Evolutionary conservation across 345 rosid species (phyloP), one percentile per base, ranked within the genome.

Genomic region (Xanthoceras sorbifolium): DNA sequence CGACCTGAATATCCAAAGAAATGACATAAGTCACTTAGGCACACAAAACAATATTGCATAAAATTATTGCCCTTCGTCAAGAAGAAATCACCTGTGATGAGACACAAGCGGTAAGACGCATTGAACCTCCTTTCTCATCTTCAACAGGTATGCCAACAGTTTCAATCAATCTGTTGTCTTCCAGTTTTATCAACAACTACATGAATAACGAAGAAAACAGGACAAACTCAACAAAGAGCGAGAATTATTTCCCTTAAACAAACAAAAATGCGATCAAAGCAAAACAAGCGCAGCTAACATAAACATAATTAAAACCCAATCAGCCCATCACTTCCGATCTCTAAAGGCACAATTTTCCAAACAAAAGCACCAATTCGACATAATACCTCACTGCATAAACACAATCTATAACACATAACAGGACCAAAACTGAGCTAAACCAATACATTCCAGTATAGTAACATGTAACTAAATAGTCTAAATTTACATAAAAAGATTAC

Each of bases 141-240:
- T 82, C 85, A 67, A 92, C 93, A 0, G 98, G 99, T 81, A 96
- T 96, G 44, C 98, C 99, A 36, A 94, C 99, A 66, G 99, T 92
- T 89, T 96, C 98, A n/a, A 96, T 85, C 84, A 96, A 84, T 70
- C 94, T 84, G 82, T 88, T 87, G 79, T 96, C 99, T 72, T 91
- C 93, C 86, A 94, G 82, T 86, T 90, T 92, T 72, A 93, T 69
- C 85, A 96, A 72, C 42, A 93, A 76, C 99, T 96, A 38, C 36
- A 40, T 18, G 31, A 31, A 23, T 62, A 9, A 62, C 12, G 1
- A 38, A 52, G 25, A 34, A 20, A 40, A 67, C 17, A 36, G 68
- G 22, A 60, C 26, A 23, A 20, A 7, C 26, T 26, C 12, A 68
- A 68, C 5, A 26, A 15, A 2, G 46, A 17, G 1, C 36, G 9